Base-by-base conservation (phyloP, 2,329 filamentous ascomycete species). In the Talaromyces atroroseus region DNA sequence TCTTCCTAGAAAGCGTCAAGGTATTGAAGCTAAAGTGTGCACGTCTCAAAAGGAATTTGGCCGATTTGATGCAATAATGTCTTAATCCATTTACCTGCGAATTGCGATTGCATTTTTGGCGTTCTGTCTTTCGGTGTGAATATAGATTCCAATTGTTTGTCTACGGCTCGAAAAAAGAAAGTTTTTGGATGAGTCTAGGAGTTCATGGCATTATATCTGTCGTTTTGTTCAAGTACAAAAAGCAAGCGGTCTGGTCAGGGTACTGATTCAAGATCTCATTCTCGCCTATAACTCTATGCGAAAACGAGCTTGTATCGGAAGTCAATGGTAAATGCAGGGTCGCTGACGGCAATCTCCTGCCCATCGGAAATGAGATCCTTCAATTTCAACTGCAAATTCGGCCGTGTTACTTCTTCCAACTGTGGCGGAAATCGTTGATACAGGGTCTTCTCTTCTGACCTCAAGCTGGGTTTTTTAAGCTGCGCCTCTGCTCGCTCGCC, bases 1-100 rank as follows among this genome's bases (percentile, higher is more conserved):
- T 99, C 62, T 97, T 99, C 78, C 74, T 99, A 56, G 91, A 97
- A 75, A 86, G 90, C 26, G 82, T 99, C 51, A 88, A 87, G 75
- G 79, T 90, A 64, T 76, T 99, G 60, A 96, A 92, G 78, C 79
- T 83, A 65, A 97, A 97, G 79, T 94, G 89, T 63, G 68, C 68
- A 52, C 71, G 71, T 45, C 69, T 78, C 65, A 76, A 78, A 67
- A 66, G 73, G 51, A 71, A 73, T 51, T 62, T 79, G 63, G 70
- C 68, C 47, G 73, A 75, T 63, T 65, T 78, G 58, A 69, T 72
- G 67, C 73, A 66, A 55, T 71, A 65, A 64, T 62, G 59, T 55
- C 42, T 53, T 58, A 24, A 45, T 45, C 56, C 26, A 14, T 47
- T 51, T 38, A 24, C 42, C 59, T 49, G 20, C 50, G 50, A 67